Evolutionary conservation across 2,329 filamentous ascomycete genomes (phyloP), one percentile per base, ranked within the genome.

Genomic region (Xylaria sp.): DNA sequence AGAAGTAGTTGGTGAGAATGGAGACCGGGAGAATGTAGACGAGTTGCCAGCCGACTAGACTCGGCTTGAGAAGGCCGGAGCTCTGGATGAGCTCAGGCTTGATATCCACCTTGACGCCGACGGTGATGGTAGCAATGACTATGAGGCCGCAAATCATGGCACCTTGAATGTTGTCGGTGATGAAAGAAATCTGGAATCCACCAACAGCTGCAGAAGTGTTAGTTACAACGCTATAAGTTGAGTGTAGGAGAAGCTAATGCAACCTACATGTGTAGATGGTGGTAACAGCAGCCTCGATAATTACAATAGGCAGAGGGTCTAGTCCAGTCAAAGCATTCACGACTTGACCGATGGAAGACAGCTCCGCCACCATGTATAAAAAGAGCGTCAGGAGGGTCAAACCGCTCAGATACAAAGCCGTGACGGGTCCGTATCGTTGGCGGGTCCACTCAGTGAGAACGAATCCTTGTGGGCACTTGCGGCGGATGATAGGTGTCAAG

Each of bases 371-470:
- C 90, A 94, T 93, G 79, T 93, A 94, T 55, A 94, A 74, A 72
- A 93, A 94, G 67, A 94, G 81, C 1, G 90, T 93, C 54, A 92
- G 85, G 54, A 93, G 79, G 50, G 89, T 92, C 77, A 92, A 79
- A 68, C 89, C 81, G 72, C 89, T 91, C 63, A 94, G 79, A 71
- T 90, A 93, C 44, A 92, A 75, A 56, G 87, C 87, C 5, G 88
- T 80, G 39, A 86, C 71, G 2, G 81, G 71, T 16, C 90, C 91
- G 74, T 91, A 94, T 62, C 90, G 83, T 75, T 92, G 87, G 59
- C 89, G 82, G 18, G 89, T 88, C 90, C 90, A 94, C 72, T 93
- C 89, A 0, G 90, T 94, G 64, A 94, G 76, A 54, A 94, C 89
- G 66, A 94, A 94, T 1, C 90, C 90, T 64, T 92, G 87, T 0